Evolutionary conservation across 2,329 filamentous ascomycete genomes (phyloP).

Genomic region (Meredithiella fracta): DNA sequence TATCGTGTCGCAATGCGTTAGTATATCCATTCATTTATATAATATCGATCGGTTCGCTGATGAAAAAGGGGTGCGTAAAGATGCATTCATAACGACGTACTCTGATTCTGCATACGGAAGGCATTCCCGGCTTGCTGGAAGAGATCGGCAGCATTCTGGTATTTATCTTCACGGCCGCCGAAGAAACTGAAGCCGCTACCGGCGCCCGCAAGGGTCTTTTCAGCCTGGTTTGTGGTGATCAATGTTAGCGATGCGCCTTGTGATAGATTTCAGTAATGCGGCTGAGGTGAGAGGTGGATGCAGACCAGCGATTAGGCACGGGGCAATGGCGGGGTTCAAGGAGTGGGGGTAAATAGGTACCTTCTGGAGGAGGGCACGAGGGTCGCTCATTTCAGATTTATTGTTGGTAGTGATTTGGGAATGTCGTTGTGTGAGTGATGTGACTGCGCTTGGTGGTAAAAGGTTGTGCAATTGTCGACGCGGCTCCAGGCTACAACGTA

Average conservation of each 20-base stretch:
- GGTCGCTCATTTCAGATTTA: constrained; percentile 31
- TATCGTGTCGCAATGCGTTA: constrained; percentile 21
- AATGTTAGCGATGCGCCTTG: not conserved
- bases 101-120: constrained; percentile 73
- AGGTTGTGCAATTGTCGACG: no score
- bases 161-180: constrained; percentile 72
- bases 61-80: not conserved
- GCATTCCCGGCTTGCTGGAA: constrained; percentile 83
- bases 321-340: not conserved
- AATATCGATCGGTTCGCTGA: no score
- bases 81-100: constrained; percentile 41
- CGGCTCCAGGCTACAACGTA: no score
- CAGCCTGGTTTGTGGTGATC: constrained; percentile 48
- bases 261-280: not conserved
- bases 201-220: constrained; percentile 62
- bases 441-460: no score
- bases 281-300: no score
- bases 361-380: constrained; percentile 63
- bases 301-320: no score
- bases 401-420: not conserved
- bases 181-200: constrained; percentile 78
- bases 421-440: not conserved
- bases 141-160: constrained; percentile 72
- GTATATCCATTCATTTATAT: not conserved
- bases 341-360: constrained; percentile 26